Percentiles rank a stretch among this genome's conserved stretches.
Evolutionary conservation across 1,284 basidiomycete species (phyloP).

Genomic region (Rhodotorula glutinis): DNA sequence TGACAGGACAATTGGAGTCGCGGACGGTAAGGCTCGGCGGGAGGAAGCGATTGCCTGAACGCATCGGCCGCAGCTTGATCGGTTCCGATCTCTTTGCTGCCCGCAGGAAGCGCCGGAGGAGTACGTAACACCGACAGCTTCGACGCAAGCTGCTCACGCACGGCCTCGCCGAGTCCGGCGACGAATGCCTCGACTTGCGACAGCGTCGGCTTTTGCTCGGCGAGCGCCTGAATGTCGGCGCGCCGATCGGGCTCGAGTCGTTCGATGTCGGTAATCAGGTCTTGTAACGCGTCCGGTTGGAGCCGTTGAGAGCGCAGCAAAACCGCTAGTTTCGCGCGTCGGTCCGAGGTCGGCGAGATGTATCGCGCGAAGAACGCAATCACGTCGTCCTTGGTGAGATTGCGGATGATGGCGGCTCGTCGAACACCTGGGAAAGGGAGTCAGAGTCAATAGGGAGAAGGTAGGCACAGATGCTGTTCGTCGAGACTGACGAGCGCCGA

Average conservation of each 20-base stretch:
- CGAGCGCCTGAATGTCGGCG: neutral
- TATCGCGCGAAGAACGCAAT: constrained; percentile 54
- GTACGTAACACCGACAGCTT: neutral
- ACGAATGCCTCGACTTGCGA: constrained; percentile 10
- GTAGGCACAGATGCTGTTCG: neutral
- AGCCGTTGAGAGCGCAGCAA: constrained; percentile 42
- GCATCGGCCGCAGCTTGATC: constrained; percentile 7
- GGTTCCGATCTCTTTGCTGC: constrained; percentile 14
- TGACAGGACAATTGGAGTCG: neutral
- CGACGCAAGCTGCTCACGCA: neutral
- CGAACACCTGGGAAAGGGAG: constrained; percentile 44
- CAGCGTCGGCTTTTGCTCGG: constrained; percentile 24
- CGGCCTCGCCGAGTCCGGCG: neutral
- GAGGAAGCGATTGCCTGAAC: constrained; percentile 14
- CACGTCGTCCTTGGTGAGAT: constrained; percentile 73
- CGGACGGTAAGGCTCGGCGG: constrained; percentile 10
- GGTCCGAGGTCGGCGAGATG: constrained; percentile 27
- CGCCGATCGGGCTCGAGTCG: neutral
- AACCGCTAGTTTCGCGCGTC: constrained; percentile 39
- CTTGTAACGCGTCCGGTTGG: constrained; percentile 23
- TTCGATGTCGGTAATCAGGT: constrained; percentile 1
- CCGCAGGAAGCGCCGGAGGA: constrained; percentile 1
- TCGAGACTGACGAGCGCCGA: constrained; percentile 46
- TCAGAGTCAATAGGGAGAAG: too few relatives aligned
- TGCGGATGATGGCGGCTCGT: constrained; percentile 65